phyloP scores from a whole-genome alignment of 129 eudicot species.

The Helianthus tuberosus region DNA sequence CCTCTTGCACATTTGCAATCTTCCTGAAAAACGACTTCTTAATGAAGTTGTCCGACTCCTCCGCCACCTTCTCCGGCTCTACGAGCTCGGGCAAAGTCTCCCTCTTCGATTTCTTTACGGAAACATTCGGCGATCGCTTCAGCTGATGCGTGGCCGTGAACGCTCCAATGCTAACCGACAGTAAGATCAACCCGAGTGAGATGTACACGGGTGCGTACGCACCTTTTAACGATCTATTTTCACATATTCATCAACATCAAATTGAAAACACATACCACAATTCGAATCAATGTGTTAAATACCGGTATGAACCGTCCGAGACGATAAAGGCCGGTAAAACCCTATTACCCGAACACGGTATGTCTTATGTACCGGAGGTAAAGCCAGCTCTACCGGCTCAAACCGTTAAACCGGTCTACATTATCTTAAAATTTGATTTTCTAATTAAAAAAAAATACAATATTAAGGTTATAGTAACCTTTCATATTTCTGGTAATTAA shows the following conservation, averaged over 20 bases:
- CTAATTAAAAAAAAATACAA: too few species aligned
- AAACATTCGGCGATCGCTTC: slow-evolving; percentile 52
- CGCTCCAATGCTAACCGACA: slow-evolving; percentile 50
- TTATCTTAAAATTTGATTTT: too few species aligned
- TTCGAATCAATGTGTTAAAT: neutral
- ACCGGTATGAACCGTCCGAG: too few species aligned
- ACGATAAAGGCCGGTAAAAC: too few species aligned
- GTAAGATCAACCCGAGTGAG: slow-evolving; percentile 58
- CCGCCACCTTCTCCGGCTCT: slow-evolving; percentile 69
- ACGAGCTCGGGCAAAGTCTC: slow-evolving; percentile 79
- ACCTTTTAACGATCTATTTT: slow-evolving; percentile 45
- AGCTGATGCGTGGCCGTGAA: slow-evolving; percentile 60
- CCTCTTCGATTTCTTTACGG: slow-evolving; percentile 63
- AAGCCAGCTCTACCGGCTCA: too few species aligned
- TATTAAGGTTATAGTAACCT: too few species aligned
- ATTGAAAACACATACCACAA: neutral
- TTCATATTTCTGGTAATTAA: too few species aligned
- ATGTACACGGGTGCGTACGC: slow-evolving; percentile 63
- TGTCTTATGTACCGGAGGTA: too few species aligned
- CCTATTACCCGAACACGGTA: too few species aligned
- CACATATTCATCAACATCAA: neutral
- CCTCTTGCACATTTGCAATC: slow-evolving; percentile 73
- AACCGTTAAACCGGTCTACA: too few species aligned
- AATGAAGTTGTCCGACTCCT: slow-evolving; percentile 50
- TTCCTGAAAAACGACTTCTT: slow-evolving; percentile 76